Percentiles rank a stretch among this genome's conserved stretches.
Evolutionary conservation across 805 yeast species (phyloP).

Genomic region (Nakazawaea holstii): DNA sequence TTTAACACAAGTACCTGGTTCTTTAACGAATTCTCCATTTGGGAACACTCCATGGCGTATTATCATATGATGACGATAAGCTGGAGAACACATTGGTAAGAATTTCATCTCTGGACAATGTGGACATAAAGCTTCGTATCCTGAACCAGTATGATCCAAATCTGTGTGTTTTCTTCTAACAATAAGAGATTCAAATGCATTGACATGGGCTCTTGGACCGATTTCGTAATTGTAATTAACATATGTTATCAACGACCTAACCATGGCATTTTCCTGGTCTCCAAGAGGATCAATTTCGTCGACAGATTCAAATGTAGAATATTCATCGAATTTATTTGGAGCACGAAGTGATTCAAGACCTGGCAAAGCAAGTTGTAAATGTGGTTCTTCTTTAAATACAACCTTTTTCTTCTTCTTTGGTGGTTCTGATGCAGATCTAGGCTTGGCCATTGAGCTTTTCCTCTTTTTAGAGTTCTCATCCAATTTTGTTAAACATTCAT

Average conservation of each 20-base stretch:
- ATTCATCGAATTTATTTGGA: not conserved
- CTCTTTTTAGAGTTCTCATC: too few species aligned
- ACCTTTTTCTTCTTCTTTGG: too few species aligned
- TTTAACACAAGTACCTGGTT: constrained; percentile 14
- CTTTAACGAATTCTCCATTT: constrained; percentile 21
- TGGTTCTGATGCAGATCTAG: too few species aligned
- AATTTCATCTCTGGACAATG: constrained; percentile 11
- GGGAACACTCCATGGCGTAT: constrained; percentile 27
- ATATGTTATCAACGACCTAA: too few species aligned
- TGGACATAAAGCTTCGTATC: constrained; percentile 6
- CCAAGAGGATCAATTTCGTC: not conserved
- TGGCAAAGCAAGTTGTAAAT: not conserved
- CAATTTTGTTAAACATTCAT: too few species aligned
- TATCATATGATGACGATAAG: constrained; percentile 26
- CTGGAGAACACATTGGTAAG: constrained; percentile 22
- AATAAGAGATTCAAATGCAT: constrained; percentile 3
- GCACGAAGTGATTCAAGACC: not conserved
- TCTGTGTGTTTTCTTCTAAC: not conserved
- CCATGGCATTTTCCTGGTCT: too few species aligned
- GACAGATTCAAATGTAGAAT: not conserved
- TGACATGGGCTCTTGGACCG: constrained; percentile 1
- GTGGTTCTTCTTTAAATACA: not conserved
- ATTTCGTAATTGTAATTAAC: not conserved
- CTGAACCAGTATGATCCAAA: not conserved
- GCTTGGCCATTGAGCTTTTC: too few species aligned